Evolutionary conservation across 2,329 filamentous ascomycete genomes (phyloP).

Genomic region (Bipolaris zeicola): DNA sequence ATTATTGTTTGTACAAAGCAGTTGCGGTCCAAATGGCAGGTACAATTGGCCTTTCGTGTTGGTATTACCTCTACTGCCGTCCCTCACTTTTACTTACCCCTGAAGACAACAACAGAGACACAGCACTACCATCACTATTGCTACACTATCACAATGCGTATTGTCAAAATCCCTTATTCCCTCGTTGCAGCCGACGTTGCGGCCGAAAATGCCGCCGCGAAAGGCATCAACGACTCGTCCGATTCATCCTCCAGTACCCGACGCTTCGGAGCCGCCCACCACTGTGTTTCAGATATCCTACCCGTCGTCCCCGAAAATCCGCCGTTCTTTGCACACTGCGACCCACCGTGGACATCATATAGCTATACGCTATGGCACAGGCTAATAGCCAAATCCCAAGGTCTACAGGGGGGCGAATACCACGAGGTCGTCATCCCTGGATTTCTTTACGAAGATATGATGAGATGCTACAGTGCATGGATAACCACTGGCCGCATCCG

Average conservation of each 20-base stretch:
- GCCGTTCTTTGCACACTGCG: conserved; percentile 15
- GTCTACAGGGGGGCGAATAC: conserved; percentile 28
- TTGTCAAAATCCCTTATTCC: conserved; percentile 16
- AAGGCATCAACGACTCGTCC: conserved; percentile 10
- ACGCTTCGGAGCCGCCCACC: conserved; percentile 22
- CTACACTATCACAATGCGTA: conserved; percentile 6
- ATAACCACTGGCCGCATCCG: background rate
- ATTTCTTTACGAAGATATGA: conserved; percentile 42
- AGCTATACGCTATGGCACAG: conserved; percentile 52
- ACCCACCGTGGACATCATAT: conserved; percentile 39
- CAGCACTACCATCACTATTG: background rate
- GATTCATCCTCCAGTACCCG: conserved; percentile 12
- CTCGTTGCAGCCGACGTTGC: conserved; percentile 13
- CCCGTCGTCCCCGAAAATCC: conserved; percentile 10
- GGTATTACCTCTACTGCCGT: too few relatives aligned
- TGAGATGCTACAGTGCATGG: conserved; percentile 18
- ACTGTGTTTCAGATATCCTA: conserved; percentile 12
- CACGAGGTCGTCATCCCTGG: conserved; percentile 16
- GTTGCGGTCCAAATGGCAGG: too few relatives aligned
- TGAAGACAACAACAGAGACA: background rate
- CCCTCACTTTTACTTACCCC: too few relatives aligned
- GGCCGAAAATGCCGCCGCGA: conserved; percentile 6
- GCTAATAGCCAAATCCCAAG: conserved; percentile 48
- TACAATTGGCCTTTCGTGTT: too few relatives aligned
- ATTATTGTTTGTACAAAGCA: too few relatives aligned